These are phyloP conservation scores for Cokeromyces recurvatus DNA, from an alignment of 371 early-diverging fungal species.

Conservation along the genomic window DNA sequence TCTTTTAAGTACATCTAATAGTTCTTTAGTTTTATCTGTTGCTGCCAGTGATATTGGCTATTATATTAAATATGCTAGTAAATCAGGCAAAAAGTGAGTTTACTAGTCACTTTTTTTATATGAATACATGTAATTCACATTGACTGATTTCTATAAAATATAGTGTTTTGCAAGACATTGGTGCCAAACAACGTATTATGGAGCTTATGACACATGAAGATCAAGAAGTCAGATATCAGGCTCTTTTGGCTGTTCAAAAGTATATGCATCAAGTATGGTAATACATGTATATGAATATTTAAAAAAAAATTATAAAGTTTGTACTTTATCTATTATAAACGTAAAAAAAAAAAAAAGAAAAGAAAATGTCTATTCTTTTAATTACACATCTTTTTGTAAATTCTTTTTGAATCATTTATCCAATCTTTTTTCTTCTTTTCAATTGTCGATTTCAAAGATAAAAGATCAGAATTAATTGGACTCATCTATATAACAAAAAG, in stretches of 20 bases:
- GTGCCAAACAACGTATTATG: conserved; percentile 93
- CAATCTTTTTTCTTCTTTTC: conserved; percentile 11
- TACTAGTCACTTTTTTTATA: not conserved
- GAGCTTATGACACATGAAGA: conserved; percentile 87
- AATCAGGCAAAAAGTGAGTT: conserved; percentile 72
- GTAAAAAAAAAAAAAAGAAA: not conserved
- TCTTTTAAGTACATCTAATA: conserved; percentile 61
- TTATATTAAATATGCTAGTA: conserved; percentile 80
- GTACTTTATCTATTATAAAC: no score
- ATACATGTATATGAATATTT: no score
- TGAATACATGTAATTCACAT: not conserved
- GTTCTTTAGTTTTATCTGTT: conserved; percentile 72
- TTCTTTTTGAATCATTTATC: conserved; percentile 10
- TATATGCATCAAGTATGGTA: conserved; percentile 40
- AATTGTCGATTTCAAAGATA: conserved; percentile 1
- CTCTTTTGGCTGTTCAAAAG: conserved; percentile 85
- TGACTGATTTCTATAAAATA: no score
- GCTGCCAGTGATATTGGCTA: conserved; percentile 93
- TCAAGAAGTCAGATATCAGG: conserved; percentile 87
- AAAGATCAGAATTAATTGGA: conserved; percentile 18
- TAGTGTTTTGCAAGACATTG: conserved; percentile 82
- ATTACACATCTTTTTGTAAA: conserved; percentile 28
- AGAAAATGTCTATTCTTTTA: conserved; percentile 2
- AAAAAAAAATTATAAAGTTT: no score
- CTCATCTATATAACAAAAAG: conserved; percentile 8